A percentile compares a stretch with the other conserved stretches of the same genome.
These are phyloP conservation scores for Penicillium ucsense DNA, from an alignment of 495 filamentous ascomycete genomes.

Conservation along the genomic window DNA sequence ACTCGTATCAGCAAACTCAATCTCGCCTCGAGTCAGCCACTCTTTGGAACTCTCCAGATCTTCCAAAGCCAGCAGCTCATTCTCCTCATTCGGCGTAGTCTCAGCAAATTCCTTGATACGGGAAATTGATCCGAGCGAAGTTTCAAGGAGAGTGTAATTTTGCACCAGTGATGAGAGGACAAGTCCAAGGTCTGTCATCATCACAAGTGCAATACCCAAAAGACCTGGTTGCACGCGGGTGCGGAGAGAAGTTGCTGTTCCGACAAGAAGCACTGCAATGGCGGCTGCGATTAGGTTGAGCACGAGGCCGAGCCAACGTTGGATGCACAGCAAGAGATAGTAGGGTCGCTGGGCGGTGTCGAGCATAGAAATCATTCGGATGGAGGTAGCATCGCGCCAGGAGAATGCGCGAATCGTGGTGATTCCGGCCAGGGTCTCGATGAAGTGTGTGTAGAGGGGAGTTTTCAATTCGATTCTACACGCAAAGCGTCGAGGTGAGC, in stretches of 20 bases:
- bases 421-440: slow-evolving; percentile 30
- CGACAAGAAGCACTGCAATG: slow-evolving; percentile 18
- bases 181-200: slow-evolving; percentile 16
- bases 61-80: slow-evolving; percentile 1
- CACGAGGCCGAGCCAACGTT: slow-evolving; percentile 28
- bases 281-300: slow-evolving; percentile 16
- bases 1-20: slow-evolving; percentile 58
- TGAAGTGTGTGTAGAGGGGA: slow-evolving; percentile 32
- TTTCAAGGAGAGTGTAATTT: slow-evolving; percentile 20
- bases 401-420: slow-evolving; percentile 30
- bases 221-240: slow-evolving; percentile 9
- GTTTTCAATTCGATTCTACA: slow-evolving; percentile 13
- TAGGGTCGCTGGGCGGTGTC: slow-evolving; percentile 29
- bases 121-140: slow-evolving; percentile 19
- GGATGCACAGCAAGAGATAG: slow-evolving; percentile 33
- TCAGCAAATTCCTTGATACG: slow-evolving; percentile 24
- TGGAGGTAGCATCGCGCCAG: too few species aligned
- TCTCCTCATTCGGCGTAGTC: slow-evolving; percentile 16
- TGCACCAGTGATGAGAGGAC: slow-evolving; percentile 13
- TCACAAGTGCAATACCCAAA: slow-evolving; percentile 21
- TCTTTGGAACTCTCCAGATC: slow-evolving; percentile 3
- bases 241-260: slow-evolving; percentile 10
- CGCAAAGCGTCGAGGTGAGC: too few species aligned
- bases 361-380: slow-evolving; percentile 6
- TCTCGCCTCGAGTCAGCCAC: slow-evolving; percentile 70